Conservation (phyloP, 2,329 filamentous ascomycete genomes). For the Allantophomopsis lycopodina region DNA sequence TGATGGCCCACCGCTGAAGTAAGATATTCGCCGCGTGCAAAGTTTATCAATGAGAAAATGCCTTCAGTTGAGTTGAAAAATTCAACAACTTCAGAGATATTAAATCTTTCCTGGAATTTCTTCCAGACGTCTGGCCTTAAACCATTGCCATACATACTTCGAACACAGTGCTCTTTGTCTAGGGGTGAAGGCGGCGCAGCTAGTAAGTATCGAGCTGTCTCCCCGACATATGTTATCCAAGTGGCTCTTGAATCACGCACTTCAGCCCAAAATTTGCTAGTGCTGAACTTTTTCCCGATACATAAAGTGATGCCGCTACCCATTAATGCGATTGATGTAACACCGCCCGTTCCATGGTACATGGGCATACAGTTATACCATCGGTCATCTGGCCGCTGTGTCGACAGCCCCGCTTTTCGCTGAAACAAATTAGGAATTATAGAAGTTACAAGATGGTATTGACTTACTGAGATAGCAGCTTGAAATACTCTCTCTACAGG, state of each 20-base stretch:
- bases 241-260: slow-evolving; percentile 54
- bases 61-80: slow-evolving; percentile 73
- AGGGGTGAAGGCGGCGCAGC: slow-evolving; percentile 49
- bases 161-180: slow-evolving; percentile 43
- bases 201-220: slow-evolving; percentile 62
- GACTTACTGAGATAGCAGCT: not conserved
- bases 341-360: slow-evolving; percentile 58
- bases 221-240: slow-evolving; percentile 65
- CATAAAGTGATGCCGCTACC: slow-evolving; percentile 37
- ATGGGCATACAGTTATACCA: slow-evolving; percentile 69
- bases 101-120: slow-evolving; percentile 48
- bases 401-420: too few relatives aligned
- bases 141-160: slow-evolving; percentile 51
- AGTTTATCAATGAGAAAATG: slow-evolving; percentile 47
- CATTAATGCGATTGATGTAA: slow-evolving; percentile 13
- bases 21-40: slow-evolving; percentile 45
- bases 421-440: too few relatives aligned
- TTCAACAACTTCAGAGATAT: slow-evolving; percentile 48
- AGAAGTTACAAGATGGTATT: too few relatives aligned
- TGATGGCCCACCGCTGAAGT: slow-evolving; percentile 58
- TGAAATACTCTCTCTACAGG: slow-evolving; percentile 29
- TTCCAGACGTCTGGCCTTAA: slow-evolving; percentile 56
- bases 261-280: slow-evolving; percentile 58
- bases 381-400: slow-evolving; percentile 27
- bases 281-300: slow-evolving; percentile 54